phyloP scores from a whole-genome alignment of 176 grass and related monocot genomes.

The Carex myosuroides region DNA sequence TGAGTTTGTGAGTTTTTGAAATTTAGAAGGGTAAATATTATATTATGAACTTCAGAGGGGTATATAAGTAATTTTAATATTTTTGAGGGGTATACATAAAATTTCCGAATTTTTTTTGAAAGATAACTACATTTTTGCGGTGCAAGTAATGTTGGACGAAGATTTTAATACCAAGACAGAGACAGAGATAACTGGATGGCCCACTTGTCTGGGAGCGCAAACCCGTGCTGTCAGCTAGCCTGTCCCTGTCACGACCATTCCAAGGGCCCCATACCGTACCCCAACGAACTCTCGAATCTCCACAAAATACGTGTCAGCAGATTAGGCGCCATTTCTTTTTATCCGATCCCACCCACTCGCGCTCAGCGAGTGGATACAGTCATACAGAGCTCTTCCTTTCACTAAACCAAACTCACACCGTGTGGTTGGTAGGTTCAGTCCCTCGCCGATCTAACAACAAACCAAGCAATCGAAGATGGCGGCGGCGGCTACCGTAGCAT shows the following conservation, averaged over 20 bases:
- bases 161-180: neutral
- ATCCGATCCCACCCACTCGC: neutral
- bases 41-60: too few relatives aligned
- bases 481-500: conserved; percentile 54
- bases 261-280: neutral
- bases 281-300: neutral
- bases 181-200: neutral
- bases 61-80: too few relatives aligned
- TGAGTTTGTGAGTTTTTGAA: too few relatives aligned
- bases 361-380: conserved; percentile 3
- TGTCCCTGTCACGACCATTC: neutral
- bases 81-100: too few relatives aligned
- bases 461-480: conserved; percentile 19
- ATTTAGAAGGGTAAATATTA: too few relatives aligned
- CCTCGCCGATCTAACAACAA: neutral
- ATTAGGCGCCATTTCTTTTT: conserved; percentile 14
- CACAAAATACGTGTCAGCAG: neutral
- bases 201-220: neutral
- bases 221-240: neutral
- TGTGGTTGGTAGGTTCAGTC: too few relatives aligned
- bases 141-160: neutral
- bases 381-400: neutral
- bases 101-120: too few relatives aligned
- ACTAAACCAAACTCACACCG: neutral
- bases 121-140: neutral